phyloP scores from a whole-genome alignment of 1,284 basidiomycete genomes.

The Ceratobasidium sp. region DNA sequence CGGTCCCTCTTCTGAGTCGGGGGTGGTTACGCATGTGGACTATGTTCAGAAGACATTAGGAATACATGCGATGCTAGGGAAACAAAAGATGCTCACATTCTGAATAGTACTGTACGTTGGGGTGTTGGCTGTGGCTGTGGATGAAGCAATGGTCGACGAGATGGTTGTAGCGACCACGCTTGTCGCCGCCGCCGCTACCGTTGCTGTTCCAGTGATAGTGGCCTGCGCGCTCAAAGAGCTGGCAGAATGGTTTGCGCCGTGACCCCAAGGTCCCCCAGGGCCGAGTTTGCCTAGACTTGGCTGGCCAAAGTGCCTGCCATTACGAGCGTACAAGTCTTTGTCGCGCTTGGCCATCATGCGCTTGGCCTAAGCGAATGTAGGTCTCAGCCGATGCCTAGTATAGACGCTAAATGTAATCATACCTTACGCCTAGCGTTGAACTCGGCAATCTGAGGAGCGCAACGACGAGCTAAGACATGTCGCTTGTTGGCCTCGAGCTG shows the following conservation, averaged over 20 bases:
- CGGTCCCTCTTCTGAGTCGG: constrained; percentile 60
- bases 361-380: not conserved
- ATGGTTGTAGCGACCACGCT: not conserved
- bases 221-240: not conserved
- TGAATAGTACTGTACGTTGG: constrained; percentile 11
- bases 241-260: too few relatives aligned
- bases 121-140: constrained; percentile 2
- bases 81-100: not conserved
- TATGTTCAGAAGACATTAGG: not conserved
- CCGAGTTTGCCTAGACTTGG: not conserved
- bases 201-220: not conserved
- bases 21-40: constrained; percentile 53
- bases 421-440: too few relatives aligned
- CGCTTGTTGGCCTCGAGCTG: too few relatives aligned
- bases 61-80: too few relatives aligned
- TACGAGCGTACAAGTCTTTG: not conserved
- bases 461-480: too few relatives aligned
- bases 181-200: not conserved
- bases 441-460: too few relatives aligned
- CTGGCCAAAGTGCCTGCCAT: not conserved
- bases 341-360: constrained; percentile 12
- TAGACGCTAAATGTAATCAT: too few relatives aligned
- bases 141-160: not conserved
- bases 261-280: not conserved
- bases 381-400: too few relatives aligned